Percentiles rank a stretch among this genome's conserved stretches.
phyloP scores from a whole-genome alignment of 1,284 basidiomycete genomes.

The Microbotryomycetes sp. region DNA sequence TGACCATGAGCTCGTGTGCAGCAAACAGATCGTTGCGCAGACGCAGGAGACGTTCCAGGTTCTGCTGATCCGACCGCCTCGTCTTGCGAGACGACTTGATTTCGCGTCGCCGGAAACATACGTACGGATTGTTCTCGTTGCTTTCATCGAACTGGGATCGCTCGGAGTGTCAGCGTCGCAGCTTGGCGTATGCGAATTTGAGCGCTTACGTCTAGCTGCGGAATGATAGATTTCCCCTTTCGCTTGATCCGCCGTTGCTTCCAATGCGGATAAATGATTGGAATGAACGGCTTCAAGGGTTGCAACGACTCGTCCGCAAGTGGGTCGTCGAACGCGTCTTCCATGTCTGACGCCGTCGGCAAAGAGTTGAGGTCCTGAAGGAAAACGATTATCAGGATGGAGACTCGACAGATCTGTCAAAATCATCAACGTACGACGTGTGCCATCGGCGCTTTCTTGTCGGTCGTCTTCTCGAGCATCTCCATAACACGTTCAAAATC shows the following conservation, averaged over 20 bases:
- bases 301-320: conserved; percentile 6
- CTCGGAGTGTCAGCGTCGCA: too few relatives aligned
- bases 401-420: conserved; percentile 50
- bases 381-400: conserved; percentile 2
- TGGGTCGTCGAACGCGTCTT: conserved; percentile 41
- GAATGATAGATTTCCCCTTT: conserved; percentile 69
- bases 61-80: conserved; percentile 76
- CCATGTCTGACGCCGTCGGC: conserved; percentile 71
- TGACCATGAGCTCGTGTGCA: conserved; percentile 63
- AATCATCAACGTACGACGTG: conserved; percentile 61
- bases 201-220: conserved; percentile 62
- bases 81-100: conserved; percentile 93
- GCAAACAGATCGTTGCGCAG: conserved; percentile 67
- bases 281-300: conserved; percentile 52
- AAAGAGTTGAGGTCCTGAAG: conserved; percentile 46
- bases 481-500: conserved; percentile 95
- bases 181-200: too few relatives aligned
- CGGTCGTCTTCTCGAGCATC: conserved; percentile 82
- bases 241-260: conserved; percentile 64
- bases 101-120: conserved; percentile 94
- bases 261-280: conserved; percentile 72
- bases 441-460: conserved; percentile 80
- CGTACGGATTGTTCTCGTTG: conserved; percentile 91
- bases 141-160: conserved; percentile 71
- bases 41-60: conserved; percentile 76